Evolutionary conservation across 345 rosid species (phyloP).

Genomic region (Eucalyptus guilfoylei): DNA sequence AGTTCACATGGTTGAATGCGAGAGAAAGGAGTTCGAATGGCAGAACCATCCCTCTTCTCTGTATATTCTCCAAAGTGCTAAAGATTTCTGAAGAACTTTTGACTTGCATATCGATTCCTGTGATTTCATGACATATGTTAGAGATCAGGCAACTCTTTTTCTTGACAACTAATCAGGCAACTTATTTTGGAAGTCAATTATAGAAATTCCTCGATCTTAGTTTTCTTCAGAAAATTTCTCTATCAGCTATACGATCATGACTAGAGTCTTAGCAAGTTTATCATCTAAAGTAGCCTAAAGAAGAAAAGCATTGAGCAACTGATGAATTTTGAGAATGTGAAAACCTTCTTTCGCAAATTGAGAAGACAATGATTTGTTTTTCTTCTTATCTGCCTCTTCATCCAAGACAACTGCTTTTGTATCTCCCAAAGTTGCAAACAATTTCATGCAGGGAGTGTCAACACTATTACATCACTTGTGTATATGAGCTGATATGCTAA

Average conservation of each 20-base stretch:
- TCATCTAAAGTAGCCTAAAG: not conserved
- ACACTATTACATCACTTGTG: not conserved
- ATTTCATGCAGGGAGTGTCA: not conserved
- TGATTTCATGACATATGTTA: not conserved
- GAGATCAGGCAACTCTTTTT: not conserved
- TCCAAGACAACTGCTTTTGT: conserved; percentile 30
- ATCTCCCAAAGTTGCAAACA: conserved; percentile 39
- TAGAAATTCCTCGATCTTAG: not conserved
- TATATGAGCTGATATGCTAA: not conserved
- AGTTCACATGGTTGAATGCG: conserved; percentile 55
- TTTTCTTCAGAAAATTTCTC: not conserved
- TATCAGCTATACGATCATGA: not conserved
- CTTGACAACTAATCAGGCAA: not conserved
- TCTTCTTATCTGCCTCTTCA: conserved; percentile 19
- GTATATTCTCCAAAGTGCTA: not conserved
- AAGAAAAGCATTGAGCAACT: not conserved
- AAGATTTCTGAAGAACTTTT: not conserved
- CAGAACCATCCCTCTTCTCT: conserved; percentile 66
- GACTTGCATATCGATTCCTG: not conserved
- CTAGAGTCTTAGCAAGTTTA: not conserved
- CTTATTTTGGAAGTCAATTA: not conserved
- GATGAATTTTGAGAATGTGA: not conserved
- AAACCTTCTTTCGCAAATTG: conserved; percentile 24
- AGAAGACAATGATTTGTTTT: not conserved
- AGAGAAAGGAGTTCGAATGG: conserved; percentile 74